Evolutionary conservation across 768 basidiomycete species (phyloP).

Genomic region (Russula foetens): DNA sequence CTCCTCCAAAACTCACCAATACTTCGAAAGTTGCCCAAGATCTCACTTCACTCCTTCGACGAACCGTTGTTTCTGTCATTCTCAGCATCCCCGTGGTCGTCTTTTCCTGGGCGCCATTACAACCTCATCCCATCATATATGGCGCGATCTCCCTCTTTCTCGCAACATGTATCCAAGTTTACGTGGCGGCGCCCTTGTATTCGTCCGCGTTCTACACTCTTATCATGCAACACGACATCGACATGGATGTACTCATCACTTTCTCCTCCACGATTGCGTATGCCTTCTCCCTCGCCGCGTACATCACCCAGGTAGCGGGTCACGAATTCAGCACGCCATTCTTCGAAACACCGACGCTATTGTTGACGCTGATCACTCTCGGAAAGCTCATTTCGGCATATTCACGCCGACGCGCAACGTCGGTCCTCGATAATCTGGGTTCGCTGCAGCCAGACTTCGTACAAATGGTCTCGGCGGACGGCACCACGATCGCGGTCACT

Average conservation of each 20-base stretch:
- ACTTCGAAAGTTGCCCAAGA: constrained; percentile 27
- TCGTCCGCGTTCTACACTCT: constrained; percentile 30
- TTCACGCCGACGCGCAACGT: constrained; percentile 29
- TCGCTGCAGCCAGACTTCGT: constrained; percentile 29
- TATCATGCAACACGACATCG: constrained; percentile 30
- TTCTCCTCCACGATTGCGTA: constrained; percentile 35
- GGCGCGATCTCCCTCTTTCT: constrained; percentile 32
- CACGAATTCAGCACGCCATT: constrained; percentile 29
- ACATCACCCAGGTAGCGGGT: constrained; percentile 27
- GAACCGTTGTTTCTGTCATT: constrained; percentile 27
- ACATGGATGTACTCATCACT: constrained; percentile 33
- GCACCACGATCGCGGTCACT: constrained; percentile 17
- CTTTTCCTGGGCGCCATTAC: constrained; percentile 36
- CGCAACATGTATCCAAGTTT: constrained; percentile 32
- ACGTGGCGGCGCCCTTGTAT: constrained; percentile 31
- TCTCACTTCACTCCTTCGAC: constrained; percentile 25
- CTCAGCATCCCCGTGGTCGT: constrained; percentile 36
- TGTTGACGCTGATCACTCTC: constrained; percentile 36
- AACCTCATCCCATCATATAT: constrained; percentile 27
- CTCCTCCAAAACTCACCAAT: too few species aligned
- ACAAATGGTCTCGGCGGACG: constrained; percentile 25
- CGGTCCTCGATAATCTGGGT: constrained; percentile 30
- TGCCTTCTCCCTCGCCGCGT: constrained; percentile 34
- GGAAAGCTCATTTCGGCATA: constrained; percentile 33
- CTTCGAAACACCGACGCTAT: constrained; percentile 38